Evolutionary conservation across 2,329 filamentous ascomycete species (phyloP).

Genomic region (Byssothecium circinans): DNA sequence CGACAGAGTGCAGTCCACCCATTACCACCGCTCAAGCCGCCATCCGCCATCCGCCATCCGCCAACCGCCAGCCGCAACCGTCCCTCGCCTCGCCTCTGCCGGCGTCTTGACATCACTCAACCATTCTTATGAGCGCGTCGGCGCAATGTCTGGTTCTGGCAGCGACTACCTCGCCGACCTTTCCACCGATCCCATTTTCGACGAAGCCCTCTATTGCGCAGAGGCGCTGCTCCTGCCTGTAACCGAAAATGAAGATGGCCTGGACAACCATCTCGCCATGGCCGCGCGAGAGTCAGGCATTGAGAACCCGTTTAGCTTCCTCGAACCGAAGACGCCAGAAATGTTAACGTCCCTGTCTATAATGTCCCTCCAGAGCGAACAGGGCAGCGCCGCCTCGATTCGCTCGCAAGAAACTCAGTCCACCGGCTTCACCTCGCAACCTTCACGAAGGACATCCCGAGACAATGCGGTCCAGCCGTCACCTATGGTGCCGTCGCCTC

Average conservation of each 20-base stretch:
- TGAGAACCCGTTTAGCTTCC: constrained; percentile 30
- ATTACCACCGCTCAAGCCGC: not conserved
- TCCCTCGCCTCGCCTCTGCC: not conserved
- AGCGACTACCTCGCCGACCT: constrained; percentile 27
- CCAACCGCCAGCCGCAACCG: not conserved
- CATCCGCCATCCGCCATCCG: not conserved
- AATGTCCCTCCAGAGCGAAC: constrained; percentile 34
- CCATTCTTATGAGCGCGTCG: constrained; percentile 34
- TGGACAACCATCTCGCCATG: constrained; percentile 32
- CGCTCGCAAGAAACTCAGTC: constrained; percentile 41
- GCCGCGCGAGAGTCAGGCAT: constrained; percentile 35
- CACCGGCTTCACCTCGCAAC: constrained; percentile 36
- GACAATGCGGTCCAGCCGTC: constrained; percentile 30
- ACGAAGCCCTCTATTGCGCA: constrained; percentile 34
- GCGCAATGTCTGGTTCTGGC: constrained; percentile 34
- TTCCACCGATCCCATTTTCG: constrained; percentile 37
- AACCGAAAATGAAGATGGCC: constrained; percentile 33
- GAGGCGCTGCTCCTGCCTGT: constrained; percentile 33
- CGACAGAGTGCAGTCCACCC: not conserved
- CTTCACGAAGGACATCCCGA: constrained; percentile 33
- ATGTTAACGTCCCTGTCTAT: constrained; percentile 34
- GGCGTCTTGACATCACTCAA: constrained; percentile 3
- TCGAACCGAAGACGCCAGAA: constrained; percentile 17
- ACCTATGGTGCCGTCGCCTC: constrained; percentile 19
- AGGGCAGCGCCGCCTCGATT: constrained; percentile 37